These are phyloP conservation scores for Cicer arietinum DNA, from an alignment of 306 rosid species.

Conservation along the genomic window DNA sequence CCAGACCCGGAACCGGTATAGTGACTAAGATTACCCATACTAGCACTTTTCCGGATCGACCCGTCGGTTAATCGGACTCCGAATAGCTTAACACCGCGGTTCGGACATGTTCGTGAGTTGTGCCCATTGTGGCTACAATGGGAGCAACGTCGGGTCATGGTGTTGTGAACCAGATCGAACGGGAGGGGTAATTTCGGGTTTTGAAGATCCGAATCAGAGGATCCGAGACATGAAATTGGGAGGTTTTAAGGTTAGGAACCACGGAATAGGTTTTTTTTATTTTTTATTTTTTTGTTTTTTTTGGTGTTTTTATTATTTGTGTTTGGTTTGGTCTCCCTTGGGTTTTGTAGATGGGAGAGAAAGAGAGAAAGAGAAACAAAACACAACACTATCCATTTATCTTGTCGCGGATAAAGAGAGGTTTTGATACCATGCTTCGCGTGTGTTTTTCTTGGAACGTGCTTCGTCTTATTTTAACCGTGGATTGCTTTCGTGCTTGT, in stretches of 20 bases:
- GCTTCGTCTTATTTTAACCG: background rate
- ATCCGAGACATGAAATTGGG: conserved; percentile 42
- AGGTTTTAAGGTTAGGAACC: conserved; percentile 21
- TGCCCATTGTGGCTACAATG: conserved; percentile 99
- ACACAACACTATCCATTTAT: conserved; percentile 70
- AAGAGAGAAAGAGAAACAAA: conserved; percentile 28
- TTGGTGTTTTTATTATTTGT: background rate
- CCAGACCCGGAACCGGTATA: conserved; percentile 62
- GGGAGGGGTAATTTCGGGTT: conserved; percentile 24
- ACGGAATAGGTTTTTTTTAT: conserved; percentile 11
- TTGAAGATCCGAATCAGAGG: conserved; percentile 54
- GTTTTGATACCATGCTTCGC: background rate
- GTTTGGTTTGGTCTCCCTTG: conserved; percentile 41
- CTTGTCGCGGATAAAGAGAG: conserved; percentile 55
- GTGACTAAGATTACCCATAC: conserved; percentile 96
- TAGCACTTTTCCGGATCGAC: conserved; percentile 92
- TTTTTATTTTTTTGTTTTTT: background rate
- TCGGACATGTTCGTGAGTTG: conserved; percentile 94
- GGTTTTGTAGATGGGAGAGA: conserved; percentile 62
- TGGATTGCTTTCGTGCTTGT: background rate
- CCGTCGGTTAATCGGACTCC: conserved; percentile 97
- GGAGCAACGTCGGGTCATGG: conserved; percentile 95
- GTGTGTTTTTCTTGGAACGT: background rate
- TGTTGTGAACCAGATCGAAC: conserved; percentile 36
- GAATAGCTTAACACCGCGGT: conserved; percentile 92